Evolutionary conservation across 345 rosid species (phyloP).

Genomic region (Tarenaya hassleriana): DNA sequence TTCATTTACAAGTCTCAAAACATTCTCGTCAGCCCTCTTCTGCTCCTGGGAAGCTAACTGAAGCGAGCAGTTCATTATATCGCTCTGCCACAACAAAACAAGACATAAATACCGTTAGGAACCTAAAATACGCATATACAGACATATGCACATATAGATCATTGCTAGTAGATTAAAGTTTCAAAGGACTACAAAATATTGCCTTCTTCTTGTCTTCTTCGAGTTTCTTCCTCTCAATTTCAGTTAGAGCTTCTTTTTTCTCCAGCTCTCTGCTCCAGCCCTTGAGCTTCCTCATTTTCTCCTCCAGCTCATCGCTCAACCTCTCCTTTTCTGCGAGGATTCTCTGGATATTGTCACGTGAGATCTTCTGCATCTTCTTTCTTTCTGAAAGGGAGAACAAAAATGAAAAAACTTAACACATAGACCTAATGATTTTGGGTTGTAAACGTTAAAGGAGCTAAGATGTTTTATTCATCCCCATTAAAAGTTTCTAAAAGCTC

Average conservation of each 20-base stretch:
- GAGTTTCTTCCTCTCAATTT: conserved; percentile 73
- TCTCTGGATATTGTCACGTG: conserved; percentile 56
- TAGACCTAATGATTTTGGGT: not conserved
- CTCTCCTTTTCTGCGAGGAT: conserved; percentile 62
- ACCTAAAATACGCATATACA: conserved; percentile 15
- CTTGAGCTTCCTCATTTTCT: conserved; percentile 46
- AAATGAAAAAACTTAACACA: not conserved
- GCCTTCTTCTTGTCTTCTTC: conserved; percentile 85
- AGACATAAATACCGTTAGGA: conserved; percentile 16
- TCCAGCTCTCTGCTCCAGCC: conserved; percentile 59
- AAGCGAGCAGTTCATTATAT: conserved; percentile 50
- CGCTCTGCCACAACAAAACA: conserved; percentile 39
- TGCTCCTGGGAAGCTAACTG: conserved; percentile 75
- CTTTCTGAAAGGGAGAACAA: conserved; percentile 45
- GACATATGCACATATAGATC: not conserved
- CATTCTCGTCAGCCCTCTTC: conserved; percentile 68
- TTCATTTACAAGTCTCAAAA: conserved; percentile 64
- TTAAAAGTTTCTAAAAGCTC: no score
- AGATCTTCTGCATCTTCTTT: conserved; percentile 64
- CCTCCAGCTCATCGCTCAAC: conserved; percentile 53
- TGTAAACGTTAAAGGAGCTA: no score
- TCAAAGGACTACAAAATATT: not conserved
- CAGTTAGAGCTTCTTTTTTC: conserved; percentile 73
- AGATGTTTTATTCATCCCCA: no score
- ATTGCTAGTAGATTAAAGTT: not conserved